phyloP scores from a whole-genome alignment of 495 filamentous ascomycete genomes.

The Penicillium lividum region DNA sequence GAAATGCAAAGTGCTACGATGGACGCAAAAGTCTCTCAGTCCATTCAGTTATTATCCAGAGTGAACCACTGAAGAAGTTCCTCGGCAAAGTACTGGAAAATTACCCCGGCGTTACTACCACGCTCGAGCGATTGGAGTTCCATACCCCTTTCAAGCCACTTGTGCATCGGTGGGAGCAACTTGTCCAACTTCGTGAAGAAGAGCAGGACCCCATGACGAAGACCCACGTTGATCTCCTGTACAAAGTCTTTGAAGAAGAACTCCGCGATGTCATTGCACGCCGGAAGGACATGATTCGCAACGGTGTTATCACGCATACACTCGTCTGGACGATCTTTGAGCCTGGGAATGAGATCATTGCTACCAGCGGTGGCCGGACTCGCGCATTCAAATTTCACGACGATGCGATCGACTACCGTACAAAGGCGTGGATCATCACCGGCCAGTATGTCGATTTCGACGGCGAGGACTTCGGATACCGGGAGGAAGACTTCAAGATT shows the following conservation, averaged over 20 bases:
- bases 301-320: slow-evolving; percentile 60
- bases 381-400: slow-evolving; percentile 38
- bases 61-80: slow-evolving; percentile 59
- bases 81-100: slow-evolving; percentile 56
- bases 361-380: slow-evolving; percentile 35
- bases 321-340: slow-evolving; percentile 59
- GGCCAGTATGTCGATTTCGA: slow-evolving; percentile 59
- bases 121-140: slow-evolving; percentile 60
- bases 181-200: slow-evolving; percentile 48
- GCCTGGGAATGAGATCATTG: slow-evolving; percentile 45
- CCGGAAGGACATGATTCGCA: slow-evolving; percentile 57
- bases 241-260: slow-evolving; percentile 57
- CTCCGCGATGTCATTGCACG: slow-evolving; percentile 56
- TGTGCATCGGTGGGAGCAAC: slow-evolving; percentile 64
- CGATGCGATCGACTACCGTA: slow-evolving; percentile 12
- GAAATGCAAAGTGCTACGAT: slow-evolving; percentile 57
- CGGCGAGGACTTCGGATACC: slow-evolving; percentile 58
- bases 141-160: slow-evolving; percentile 61
- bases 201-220: slow-evolving; percentile 50
- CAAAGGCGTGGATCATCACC: slow-evolving; percentile 26
- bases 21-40: slow-evolving; percentile 61
- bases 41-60: slow-evolving; percentile 66
- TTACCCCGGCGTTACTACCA: slow-evolving; percentile 65
- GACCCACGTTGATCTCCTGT: slow-evolving; percentile 58
- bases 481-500: slow-evolving; percentile 44